phyloP scores from a whole-genome alignment of 1,284 basidiomycete species.

The Pisolithus thermaeus region DNA sequence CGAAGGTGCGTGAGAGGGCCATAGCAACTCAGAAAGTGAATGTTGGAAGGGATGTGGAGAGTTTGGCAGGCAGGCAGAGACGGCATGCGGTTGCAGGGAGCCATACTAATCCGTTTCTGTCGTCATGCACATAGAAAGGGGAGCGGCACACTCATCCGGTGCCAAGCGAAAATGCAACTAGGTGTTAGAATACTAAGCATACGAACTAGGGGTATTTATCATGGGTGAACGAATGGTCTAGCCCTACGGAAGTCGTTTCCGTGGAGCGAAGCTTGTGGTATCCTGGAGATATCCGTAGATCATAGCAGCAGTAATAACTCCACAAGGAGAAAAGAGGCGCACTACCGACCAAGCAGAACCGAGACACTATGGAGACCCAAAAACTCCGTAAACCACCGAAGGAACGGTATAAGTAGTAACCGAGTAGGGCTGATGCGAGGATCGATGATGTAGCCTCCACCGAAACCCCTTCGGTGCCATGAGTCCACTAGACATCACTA shows the following conservation, averaged over 20 bases:
- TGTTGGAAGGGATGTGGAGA: slow-evolving; percentile 88
- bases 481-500: slow-evolving; percentile 44
- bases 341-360: background rate
- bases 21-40: slow-evolving; percentile 63
- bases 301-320: too few relatives aligned
- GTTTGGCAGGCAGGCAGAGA: slow-evolving; percentile 64
- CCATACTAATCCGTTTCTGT: background rate
- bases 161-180: too few relatives aligned
- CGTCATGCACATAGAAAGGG: too few relatives aligned
- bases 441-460: slow-evolving; percentile 58
- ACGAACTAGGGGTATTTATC: too few relatives aligned
- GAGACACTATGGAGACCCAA: slow-evolving; percentile 18
- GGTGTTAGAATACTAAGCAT: too few relatives aligned
- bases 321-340: background rate
- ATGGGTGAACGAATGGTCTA: too few relatives aligned
- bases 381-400: slow-evolving; percentile 12
- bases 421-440: slow-evolving; percentile 49
- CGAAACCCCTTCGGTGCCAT: slow-evolving; percentile 37
- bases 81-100: slow-evolving; percentile 37
- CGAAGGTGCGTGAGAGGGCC: slow-evolving; percentile 72
- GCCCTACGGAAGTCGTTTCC: too few relatives aligned
- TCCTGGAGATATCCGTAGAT: too few relatives aligned
- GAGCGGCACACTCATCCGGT: too few relatives aligned
- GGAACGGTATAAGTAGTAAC: slow-evolving; percentile 29
- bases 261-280: too few relatives aligned